Base-by-base conservation (phyloP, 2,329 filamentous ascomycete genomes). In the Chaetomiaceae sp. region DNA sequence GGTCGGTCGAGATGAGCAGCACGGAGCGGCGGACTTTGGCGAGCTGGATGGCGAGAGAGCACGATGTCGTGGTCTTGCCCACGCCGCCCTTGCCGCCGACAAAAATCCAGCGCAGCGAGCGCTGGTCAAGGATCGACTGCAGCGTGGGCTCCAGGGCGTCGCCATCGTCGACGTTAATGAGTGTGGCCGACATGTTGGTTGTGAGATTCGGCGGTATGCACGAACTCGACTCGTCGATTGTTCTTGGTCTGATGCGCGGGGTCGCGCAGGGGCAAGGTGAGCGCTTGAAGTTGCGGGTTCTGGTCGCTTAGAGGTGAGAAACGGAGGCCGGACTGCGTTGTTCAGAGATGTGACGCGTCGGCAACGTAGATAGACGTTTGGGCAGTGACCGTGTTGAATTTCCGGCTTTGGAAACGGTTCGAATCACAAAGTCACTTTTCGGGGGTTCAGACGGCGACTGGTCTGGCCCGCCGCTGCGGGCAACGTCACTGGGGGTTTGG, bases 21-120 rank as follows among this genome's bases (percentile, higher is more conserved):
- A 99, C 94, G 57, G 89, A 95, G 73, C 92, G 92, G 73, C 94
- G 90, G 64, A 90, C 90, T 73, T 87, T 90, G 65, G 94, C 90
- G 61, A 99, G 89, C 74, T 99, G 94, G 69, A 99, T 97, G 59
- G 94, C 94, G 60, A 99, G 87, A 9, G 92, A 96, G 75, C 94
- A 99, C 7, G 92, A 97, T 14, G 94, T 99, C n/a, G 94, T 99
- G 25, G 94, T 99, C 79, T 99, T 99, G 71, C 94, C 94, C 41
- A 99, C 94, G 69, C 94, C 94, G 66, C 94, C 94, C 75, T 99
- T 99, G 62, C 94, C 94, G 66, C 94, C 94, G 56, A 99, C 94
- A 66, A 99, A 99, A 73, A 99, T 95, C 94, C 94, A 99, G 69
- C 94, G 89, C 51, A 99, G 85, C 30, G 89, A 86, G 72, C 90